Conservation (phyloP, 2,329 filamentous ascomycete species). For the Aspergillus sp. region DNA sequence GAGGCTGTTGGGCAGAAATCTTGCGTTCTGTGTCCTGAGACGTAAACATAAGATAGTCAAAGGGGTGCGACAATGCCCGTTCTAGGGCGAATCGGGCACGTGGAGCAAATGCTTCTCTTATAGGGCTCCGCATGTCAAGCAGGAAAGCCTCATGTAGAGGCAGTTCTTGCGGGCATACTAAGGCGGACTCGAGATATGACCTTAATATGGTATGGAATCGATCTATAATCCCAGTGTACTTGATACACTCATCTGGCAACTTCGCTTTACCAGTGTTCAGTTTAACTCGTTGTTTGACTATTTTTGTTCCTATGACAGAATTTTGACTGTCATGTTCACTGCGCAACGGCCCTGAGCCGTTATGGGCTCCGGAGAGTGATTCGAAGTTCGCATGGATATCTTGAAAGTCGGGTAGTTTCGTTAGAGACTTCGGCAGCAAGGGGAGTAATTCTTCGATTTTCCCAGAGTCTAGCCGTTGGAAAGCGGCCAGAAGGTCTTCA, state of each 20-base stretch:
- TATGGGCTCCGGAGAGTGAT: conserved; percentile 47
- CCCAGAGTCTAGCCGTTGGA: conserved; percentile 56
- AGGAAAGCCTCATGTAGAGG: conserved; percentile 59
- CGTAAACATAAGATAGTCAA: conserved; percentile 60
- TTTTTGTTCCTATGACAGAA: conserved; percentile 55
- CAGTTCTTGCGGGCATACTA: conserved; percentile 52
- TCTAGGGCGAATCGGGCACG: conserved; percentile 60
- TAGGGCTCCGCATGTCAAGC: conserved; percentile 57
- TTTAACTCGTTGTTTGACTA: conserved; percentile 61
- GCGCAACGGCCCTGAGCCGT: conserved; percentile 56
- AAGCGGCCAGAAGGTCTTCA: conserved; percentile 51
- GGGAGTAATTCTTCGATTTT: conserved; percentile 44
- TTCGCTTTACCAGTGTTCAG: conserved; percentile 58
- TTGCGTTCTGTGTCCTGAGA: conserved; percentile 32
- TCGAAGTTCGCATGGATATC: conserved; percentile 50
- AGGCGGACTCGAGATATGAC: conserved; percentile 44
- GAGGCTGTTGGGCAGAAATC: conserved; percentile 55
- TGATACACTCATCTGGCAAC: conserved; percentile 53
- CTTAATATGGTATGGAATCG: conserved; percentile 48
- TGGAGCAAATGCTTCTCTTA: conserved; percentile 59
- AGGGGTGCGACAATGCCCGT: conserved; percentile 58
- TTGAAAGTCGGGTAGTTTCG: conserved; percentile 37
- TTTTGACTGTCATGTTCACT: conserved; percentile 73
- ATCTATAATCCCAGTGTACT: conserved; percentile 56
- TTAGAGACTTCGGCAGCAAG: conserved; percentile 33